These are phyloP conservation scores for Sclerotinia spermophila DNA, from an alignment of 2,329 filamentous ascomycete species.

Conservation along the genomic window DNA sequence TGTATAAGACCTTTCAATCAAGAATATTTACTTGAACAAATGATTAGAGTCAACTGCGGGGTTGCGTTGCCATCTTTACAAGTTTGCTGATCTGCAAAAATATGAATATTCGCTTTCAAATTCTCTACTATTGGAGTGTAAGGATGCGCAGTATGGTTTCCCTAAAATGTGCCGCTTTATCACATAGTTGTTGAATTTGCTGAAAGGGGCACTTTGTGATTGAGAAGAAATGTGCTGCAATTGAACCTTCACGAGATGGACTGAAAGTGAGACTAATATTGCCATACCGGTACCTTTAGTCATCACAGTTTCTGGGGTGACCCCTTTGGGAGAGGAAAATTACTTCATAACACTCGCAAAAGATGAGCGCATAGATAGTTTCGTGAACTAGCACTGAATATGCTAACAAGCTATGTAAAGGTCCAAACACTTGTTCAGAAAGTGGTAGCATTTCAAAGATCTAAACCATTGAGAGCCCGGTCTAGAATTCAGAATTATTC, in stretches of 20 bases:
- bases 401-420: not conserved
- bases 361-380: not conserved
- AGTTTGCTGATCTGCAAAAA: not conserved
- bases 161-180: not conserved
- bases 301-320: not conserved
- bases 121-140: not conserved
- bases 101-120: not conserved
- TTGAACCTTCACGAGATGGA: no score
- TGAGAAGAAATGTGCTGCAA: no score
- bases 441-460: no score
- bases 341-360: not conserved
- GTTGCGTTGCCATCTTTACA: not conserved
- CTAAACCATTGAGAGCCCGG: not conserved
- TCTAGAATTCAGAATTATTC: not conserved
- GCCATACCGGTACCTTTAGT: not conserved
- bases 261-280: not conserved
- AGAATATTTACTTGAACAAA: not conserved
- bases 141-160: not conserved
- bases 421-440: not conserved
- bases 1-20: no score
- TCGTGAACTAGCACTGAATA: not conserved
- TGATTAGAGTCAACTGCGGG: not conserved
- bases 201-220: not conserved
- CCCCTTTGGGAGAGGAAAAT: not conserved
- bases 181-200: not conserved